Conservation (phyloP, 768 basidiomycete genomes). For the Glaciozyma martinii region DNA sequence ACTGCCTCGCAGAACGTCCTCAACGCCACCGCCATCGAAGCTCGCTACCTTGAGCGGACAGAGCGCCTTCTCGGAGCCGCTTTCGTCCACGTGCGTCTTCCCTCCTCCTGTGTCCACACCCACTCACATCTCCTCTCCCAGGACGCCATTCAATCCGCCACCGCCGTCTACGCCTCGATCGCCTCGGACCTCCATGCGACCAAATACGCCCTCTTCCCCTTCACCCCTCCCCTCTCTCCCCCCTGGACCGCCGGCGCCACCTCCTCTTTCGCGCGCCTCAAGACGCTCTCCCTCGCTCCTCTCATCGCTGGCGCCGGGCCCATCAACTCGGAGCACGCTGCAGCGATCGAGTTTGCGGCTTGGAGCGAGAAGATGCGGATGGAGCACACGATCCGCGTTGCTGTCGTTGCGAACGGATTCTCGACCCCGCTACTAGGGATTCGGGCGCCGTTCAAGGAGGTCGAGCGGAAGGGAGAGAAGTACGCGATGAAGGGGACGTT, state of each 20-base stretch:
- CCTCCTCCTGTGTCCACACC: background rate
- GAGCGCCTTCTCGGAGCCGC: background rate
- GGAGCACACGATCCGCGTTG: background rate
- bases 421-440: background rate
- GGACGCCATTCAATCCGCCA: background rate
- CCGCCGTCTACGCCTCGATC: slow-evolving; percentile 11
- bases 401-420: background rate
- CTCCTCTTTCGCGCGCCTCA: slow-evolving; percentile 1
- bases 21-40: slow-evolving; percentile 8
- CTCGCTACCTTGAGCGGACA: background rate
- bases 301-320: background rate
- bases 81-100: background rate
- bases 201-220: slow-evolving; percentile 10
- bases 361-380: slow-evolving; percentile 6
- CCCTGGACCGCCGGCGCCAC: background rate
- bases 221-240: background rate
- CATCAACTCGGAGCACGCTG: background rate
- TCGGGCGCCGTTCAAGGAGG: background rate
- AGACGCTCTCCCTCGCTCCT: background rate
- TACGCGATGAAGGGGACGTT: slow-evolving; percentile 9
- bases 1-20: slow-evolving; percentile 3
- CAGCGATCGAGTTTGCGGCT: background rate
- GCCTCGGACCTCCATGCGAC: slow-evolving; percentile 3
- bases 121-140: background rate
- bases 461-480: background rate